Percentiles rank a stretch among this genome's conserved stretches.
These are phyloP conservation scores for Phytophthora nicotianae DNA, from an alignment of 352 stramenopile species.

Conservation along the genomic window DNA sequence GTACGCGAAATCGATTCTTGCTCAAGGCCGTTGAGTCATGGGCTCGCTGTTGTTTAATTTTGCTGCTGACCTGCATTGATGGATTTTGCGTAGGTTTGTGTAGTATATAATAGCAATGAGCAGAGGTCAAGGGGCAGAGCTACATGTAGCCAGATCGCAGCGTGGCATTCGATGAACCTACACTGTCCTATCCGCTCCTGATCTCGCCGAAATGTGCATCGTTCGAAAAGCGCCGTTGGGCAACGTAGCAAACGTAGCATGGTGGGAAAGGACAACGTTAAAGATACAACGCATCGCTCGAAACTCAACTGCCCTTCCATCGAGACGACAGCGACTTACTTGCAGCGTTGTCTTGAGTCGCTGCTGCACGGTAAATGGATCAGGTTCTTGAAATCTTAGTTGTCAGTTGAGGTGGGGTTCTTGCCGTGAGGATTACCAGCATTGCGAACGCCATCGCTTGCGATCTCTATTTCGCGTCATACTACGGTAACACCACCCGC, in stretches of 20 bases:
- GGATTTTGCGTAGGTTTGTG: constrained; percentile 1
- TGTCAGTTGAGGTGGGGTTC: background rate
- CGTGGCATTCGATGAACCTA: background rate
- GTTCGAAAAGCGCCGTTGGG: background rate
- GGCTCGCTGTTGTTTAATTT: too few species aligned
- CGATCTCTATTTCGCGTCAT: too few species aligned
- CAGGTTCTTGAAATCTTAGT: constrained; percentile 9
- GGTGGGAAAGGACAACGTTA: constrained; percentile 11
- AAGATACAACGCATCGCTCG: constrained; percentile 1
- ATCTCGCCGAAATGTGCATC: constrained; percentile 1
- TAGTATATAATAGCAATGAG: background rate
- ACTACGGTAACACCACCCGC: too few species aligned
- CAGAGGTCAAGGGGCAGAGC: constrained; percentile 1
- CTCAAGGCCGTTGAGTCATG: too few species aligned
- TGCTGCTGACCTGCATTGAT: background rate
- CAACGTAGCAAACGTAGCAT: constrained; percentile 7
- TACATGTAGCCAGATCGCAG: background rate
- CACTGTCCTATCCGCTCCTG: constrained; percentile 8
- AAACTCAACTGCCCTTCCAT: constrained; percentile 9
- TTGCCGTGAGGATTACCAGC: background rate
- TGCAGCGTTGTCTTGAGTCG: background rate
- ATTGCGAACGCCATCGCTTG: background rate
- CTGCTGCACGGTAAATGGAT: background rate
- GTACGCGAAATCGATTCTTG: too few species aligned
- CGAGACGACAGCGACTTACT: constrained; percentile 7